Conservation (phyloP, 768 basidiomycete species). For the Pholiota molesta region DNA sequence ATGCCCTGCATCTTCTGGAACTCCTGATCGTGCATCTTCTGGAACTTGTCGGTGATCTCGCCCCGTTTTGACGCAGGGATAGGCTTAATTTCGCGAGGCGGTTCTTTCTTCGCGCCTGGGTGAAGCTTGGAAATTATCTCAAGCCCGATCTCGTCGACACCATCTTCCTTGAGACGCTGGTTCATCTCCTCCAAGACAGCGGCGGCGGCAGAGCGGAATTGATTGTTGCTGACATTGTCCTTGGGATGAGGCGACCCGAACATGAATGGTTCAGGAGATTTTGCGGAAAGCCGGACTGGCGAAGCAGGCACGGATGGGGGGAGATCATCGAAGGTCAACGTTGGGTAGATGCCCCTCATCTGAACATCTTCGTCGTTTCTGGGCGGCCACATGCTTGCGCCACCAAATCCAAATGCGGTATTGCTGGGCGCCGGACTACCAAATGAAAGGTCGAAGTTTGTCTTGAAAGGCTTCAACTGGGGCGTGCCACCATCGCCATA, state of each 20-base stretch:
- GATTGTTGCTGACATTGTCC: constrained; percentile 61
- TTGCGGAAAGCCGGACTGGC: constrained; percentile 8
- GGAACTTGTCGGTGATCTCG: constrained; percentile 48
- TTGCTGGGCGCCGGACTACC: constrained; percentile 47
- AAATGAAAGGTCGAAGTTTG: constrained; percentile 68
- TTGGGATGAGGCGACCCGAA: constrained; percentile 79
- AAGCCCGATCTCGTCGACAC: constrained; percentile 50
- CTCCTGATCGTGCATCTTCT: constrained; percentile 62
- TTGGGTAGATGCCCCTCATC: constrained; percentile 40
- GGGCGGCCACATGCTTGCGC: constrained; percentile 34
- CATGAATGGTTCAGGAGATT: constrained; percentile 56
- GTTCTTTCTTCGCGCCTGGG: constrained; percentile 25
- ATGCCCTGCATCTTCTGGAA: constrained; percentile 84
- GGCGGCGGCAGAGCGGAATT: constrained; percentile 69
- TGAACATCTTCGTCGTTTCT: constrained; percentile 22
- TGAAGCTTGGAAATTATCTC: constrained; percentile 48
- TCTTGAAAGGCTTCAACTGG: constrained; percentile 64
- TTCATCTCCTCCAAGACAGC: constrained; percentile 86
- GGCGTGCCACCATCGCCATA: constrained; percentile 48
- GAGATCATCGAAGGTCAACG: constrained; percentile 37
- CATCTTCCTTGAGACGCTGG: constrained; percentile 60
- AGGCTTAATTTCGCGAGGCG: constrained; percentile 31
- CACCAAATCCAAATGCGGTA: constrained; percentile 25
- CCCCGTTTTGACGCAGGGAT: constrained; percentile 30
- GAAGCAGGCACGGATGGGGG: constrained; percentile 38